Base-by-base conservation (phyloP, 768 basidiomycete genomes). In the Tylopilus sp. region DNA sequence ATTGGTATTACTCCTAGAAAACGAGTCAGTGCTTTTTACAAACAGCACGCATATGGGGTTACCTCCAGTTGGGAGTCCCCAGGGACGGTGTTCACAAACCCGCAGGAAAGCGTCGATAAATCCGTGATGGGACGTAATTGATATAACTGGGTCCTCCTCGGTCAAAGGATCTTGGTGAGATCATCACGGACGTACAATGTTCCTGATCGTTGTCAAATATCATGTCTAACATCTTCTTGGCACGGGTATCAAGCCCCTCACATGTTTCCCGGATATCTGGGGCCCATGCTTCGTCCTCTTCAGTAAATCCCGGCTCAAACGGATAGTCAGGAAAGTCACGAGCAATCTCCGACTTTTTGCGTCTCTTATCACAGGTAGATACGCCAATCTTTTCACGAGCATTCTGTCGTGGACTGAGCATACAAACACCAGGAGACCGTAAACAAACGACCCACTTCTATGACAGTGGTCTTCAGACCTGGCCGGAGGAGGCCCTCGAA, bases 341-440 rank as follows among this genome's bases (percentile, higher is more conserved):
- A 0, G 64, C 57, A 52, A 90, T 82, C 48, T 78, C 73, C 0
- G 78, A 72, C 28, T 68, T 71, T 2, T 74, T 71, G 18, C 73
- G 71, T 13, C 88, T 78, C 55, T 78, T 76, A 65, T 91, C 88
- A 59, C 86, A 88, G 0, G 86, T 88, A 52, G 88, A 86, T 1
- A 79, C 75, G 0, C 86, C 81, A 52, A 80, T 78, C 53, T 75
- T 75, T 64, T 90, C 88, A 26, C 87, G 79, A 43, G 80, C 77
- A 52, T 84, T 76, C 88, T 90, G 21, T 1, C 8, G 6, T 28
- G 7, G 26, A 10, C 26, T 45, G 25, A 59, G 46, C 21, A 3
- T 6, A 36, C 21, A 30, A 49, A 15, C 9, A 1, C 26, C 28
- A 3, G 4, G 38, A 40, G 17, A 18, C 12, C 15, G 28, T 12